A percentile compares a stretch with the other conserved stretches of the same genome.
Conservation (phyloP, 768 basidiomycete species). For the Leccinum fibrillosum region DNA sequence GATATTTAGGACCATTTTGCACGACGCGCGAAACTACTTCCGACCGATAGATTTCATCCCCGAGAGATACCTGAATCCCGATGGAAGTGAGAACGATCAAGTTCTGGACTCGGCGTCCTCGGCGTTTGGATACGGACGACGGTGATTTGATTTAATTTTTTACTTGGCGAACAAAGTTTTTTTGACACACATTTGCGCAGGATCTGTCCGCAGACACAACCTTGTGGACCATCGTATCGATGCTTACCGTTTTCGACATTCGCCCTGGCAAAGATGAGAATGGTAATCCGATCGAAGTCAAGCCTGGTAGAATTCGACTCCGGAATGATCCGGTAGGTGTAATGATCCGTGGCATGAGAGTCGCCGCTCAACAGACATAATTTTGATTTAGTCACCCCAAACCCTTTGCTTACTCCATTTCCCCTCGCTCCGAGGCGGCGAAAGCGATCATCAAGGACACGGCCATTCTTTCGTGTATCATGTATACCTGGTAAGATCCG, state of each 20-base stretch:
- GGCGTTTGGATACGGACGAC: constrained; percentile 37
- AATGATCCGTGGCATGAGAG: not conserved
- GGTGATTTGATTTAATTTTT: constrained; percentile 14
- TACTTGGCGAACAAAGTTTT: not conserved
- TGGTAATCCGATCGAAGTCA: constrained; percentile 15
- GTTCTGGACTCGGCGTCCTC: constrained; percentile 29
- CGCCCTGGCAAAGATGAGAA: constrained; percentile 20
- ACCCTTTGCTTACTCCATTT: constrained; percentile 28
- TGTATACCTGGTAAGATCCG: too few species aligned
- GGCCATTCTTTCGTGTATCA: constrained; percentile 16
- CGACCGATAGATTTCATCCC: constrained; percentile 37
- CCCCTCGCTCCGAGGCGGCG: constrained; percentile 30
- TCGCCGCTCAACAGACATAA: not conserved
- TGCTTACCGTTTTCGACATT: constrained; percentile 28
- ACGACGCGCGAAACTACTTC: constrained; percentile 34
- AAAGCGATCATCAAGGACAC: constrained; percentile 27
- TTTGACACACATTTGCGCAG: constrained; percentile 9
- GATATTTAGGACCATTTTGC: constrained; percentile 35
- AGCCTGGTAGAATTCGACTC: constrained; percentile 23
- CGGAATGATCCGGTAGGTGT: constrained; percentile 30
- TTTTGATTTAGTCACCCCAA: constrained; percentile 27
- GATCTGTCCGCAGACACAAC: constrained; percentile 44
- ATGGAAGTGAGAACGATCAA: constrained; percentile 34
- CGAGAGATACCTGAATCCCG: constrained; percentile 36
- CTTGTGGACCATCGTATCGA: constrained; percentile 32